These are phyloP conservation scores for Penicillium psychrosexuale DNA, from an alignment of 2,329 filamentous ascomycete genomes.

Conservation along the genomic window DNA sequence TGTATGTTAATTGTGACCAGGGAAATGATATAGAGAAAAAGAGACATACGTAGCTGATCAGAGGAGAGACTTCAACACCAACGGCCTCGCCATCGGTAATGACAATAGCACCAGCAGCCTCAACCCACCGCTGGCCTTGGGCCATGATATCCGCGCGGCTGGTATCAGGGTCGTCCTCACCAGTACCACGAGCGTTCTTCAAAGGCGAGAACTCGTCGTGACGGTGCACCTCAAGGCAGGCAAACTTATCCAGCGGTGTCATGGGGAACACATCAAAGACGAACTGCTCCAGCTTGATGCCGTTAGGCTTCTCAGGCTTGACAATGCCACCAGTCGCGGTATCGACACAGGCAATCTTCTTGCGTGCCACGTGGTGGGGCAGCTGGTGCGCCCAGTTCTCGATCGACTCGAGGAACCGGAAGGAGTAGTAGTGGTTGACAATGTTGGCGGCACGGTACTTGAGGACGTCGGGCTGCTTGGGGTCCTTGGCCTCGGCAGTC, in stretches of 20 bases:
- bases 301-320: conserved; percentile 93
- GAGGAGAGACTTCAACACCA: conserved; percentile 85
- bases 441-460: conserved; percentile 99
- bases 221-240: conserved; percentile 90
- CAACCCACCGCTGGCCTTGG: conserved; percentile 83
- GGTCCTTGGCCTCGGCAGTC: conserved; percentile 84
- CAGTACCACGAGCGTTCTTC: conserved; percentile 84
- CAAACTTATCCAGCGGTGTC: conserved; percentile 81
- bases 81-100: conserved; percentile 58
- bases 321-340: conserved; percentile 71
- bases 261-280: conserved; percentile 98
- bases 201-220: conserved; percentile 98
- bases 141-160: conserved; percentile 85
- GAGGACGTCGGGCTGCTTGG: conserved; percentile 74
- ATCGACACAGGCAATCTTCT: conserved; percentile 93
- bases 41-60: conserved; percentile 88
- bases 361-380: conserved; percentile 91
- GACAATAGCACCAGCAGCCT: conserved; percentile 73
- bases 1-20: conserved; percentile 11
- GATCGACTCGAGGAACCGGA: conserved; percentile 85
- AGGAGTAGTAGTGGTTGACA: conserved; percentile 99
- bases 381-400: conserved; percentile 81
- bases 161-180: conserved; percentile 91
- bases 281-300: conserved; percentile 98
- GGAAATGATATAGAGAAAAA: background rate